A percentile compares a stretch with the other conserved stretches of the same genome.
phyloP scores from a whole-genome alignment of 192 early-diverging fungal genomes.

The Glomus cerebriforme region DNA sequence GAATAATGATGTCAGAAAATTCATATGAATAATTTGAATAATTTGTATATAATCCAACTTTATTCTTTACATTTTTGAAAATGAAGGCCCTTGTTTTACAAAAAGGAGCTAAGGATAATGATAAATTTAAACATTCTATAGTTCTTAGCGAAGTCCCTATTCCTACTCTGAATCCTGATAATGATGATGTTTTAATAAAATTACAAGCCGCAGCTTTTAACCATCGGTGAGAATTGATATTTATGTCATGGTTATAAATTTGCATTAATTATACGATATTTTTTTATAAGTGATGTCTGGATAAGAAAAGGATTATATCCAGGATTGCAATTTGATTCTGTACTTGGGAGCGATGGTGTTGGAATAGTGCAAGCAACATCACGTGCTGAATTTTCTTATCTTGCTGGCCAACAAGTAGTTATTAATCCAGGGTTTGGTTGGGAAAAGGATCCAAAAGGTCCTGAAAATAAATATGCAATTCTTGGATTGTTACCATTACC shows the following conservation, averaged over 20 bases:
- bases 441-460: slow-evolving; percentile 51
- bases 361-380: slow-evolving; percentile 49
- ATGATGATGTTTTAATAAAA: background rate
- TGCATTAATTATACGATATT: too few species aligned
- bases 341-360: slow-evolving; percentile 60
- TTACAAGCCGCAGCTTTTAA: background rate
- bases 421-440: slow-evolving; percentile 60
- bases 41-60: too few species aligned
- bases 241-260: too few species aligned
- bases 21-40: too few species aligned
- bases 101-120: background rate
- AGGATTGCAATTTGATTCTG: slow-evolving; percentile 51
- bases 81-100: background rate
- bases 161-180: background rate
- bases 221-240: background rate
- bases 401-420: slow-evolving; percentile 45
- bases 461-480: slow-evolving; percentile 53
- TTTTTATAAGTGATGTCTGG: slow-evolving; percentile 34
- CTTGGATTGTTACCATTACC: slow-evolving; percentile 61
- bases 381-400: slow-evolving; percentile 28
- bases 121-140: background rate
- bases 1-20: too few species aligned
- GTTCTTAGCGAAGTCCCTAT: background rate
- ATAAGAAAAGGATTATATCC: slow-evolving; percentile 58
- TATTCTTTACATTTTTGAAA: background rate